Base-by-base conservation (phyloP, 2,329 filamentous ascomycete genomes). In the Achaetomium macrosporum region DNA sequence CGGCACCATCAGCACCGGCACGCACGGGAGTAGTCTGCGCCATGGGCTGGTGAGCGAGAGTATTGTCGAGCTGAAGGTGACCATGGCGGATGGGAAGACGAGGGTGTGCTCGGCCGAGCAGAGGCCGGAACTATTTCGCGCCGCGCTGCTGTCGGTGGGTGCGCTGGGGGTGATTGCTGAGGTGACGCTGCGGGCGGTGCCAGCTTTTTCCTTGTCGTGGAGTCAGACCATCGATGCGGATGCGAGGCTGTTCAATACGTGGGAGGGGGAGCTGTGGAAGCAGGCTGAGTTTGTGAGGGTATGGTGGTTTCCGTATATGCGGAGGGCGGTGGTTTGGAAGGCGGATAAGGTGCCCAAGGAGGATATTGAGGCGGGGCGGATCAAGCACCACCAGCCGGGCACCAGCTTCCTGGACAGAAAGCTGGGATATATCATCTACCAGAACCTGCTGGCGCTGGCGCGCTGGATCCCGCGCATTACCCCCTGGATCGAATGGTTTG, bases 241-340 rank as follows among this genome's bases (percentile, higher is more conserved):
- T 56, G 66, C 74, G 42, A 77, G 81, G 42, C 79, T 96, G 57
- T 75, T 95, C 44, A 73, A 76, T 11, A 76, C 79, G 7, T 97
- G 93, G 90, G 71, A 84, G 16, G 76, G 73, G 7, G 78, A 79
- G 33, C 76, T 97, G 13, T 97, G 93, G 92, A 88, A 82, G 1
- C 79, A 83, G 56, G 82, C 85, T 56, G 90, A 97, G 69, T 99
- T 92, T 65, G 89, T 95, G 25, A 81, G 93, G 29, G 90, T 96
- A 29, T 99, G 93, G 92, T 99, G 93, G 93, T 84, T 96, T 66
- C 93, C 93, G 0, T 96, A 97, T 71, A 90, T 88, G 66, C 82
- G 89, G 51, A 82, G 89, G 42, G 90, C 89, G 0, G 88, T 97
- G 44, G 81, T 95, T 42, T 99, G 93, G 93, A 81, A 82, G 39